Evolutionary conservation across 208 protist genomes (phyloP).

Genomic region (Paratrypanosoma confusum): DNA sequence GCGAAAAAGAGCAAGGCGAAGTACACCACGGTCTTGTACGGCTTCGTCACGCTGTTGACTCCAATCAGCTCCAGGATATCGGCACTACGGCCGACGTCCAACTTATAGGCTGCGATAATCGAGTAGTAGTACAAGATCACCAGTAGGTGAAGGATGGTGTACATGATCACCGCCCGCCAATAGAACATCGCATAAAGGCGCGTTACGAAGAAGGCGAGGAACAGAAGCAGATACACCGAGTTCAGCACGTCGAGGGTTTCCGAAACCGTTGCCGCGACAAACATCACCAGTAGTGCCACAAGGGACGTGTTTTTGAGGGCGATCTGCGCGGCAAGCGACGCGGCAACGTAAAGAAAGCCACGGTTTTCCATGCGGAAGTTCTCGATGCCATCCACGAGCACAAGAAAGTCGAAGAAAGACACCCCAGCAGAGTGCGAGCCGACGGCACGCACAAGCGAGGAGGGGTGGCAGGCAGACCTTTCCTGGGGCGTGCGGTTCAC

Average conservation of each 20-base stretch:
- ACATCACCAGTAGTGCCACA: constrained; percentile 8
- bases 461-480: no score
- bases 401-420: constrained; percentile 11
- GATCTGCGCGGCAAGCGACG: constrained; percentile 2
- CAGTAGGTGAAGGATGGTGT: constrained; percentile 5
- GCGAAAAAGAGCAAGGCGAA: constrained; percentile 4
- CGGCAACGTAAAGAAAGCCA: not conserved
- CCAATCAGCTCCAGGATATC: constrained; percentile 1
- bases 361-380: constrained; percentile 6
- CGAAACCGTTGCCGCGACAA: constrained; percentile 2
- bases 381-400: constrained; percentile 7
- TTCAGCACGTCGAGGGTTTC: constrained; percentile 10
- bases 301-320: constrained; percentile 3
- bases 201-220: constrained; percentile 20
- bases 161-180: constrained; percentile 6
- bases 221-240: constrained; percentile 20
- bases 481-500: no score
- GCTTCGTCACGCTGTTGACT: constrained; percentile 1
- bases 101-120: not conserved
- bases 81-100: no score
- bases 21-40: constrained; percentile 3
- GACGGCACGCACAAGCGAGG: not conserved
- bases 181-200: constrained; percentile 6
- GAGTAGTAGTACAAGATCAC: constrained; percentile 1
- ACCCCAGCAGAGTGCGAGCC: constrained; percentile 9